Evolutionary conservation across 2,329 filamentous ascomycete species (phyloP), one percentile per base, ranked within the genome.

Genomic region (Clarireedia paspali): DNA sequence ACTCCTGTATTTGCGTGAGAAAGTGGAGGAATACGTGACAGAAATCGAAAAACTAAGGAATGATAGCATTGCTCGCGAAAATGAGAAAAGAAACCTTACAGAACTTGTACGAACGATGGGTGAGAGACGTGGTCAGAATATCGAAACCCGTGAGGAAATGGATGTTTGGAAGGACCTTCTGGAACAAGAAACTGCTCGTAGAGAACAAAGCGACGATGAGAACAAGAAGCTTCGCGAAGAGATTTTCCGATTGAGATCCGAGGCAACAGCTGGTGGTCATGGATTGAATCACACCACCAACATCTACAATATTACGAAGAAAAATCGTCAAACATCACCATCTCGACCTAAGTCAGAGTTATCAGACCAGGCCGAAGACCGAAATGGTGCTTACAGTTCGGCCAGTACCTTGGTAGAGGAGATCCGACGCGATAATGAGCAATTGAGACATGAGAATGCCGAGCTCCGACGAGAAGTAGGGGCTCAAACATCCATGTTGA

Each of bases 401-500:
- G 77, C 83, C 1, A 84, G 79, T 60, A 88, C 82, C 7, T 80
- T 91, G 1, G 80, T 89, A 10, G 88, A 94, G n/a, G 90, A 96
- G 59, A 73, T 90, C 6, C 78, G 81, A 9, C 75, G 77, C 4
- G 83, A 86, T 64, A 80, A 79, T 55, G 87, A 90, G 60, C 87
- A 95, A 63, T 75, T 97, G 27, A 86, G 89, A 51, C 90, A 92
- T 67, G 92, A 97, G 67, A 97, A 96, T 66, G 89, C 90, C 2
- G 92, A 96, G 69, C 73, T 99, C 34, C 84, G 92, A 53, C 87
- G 91, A 53, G 91, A 97, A 70, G 88, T 97, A 30, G 90, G 91
- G 59, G 94, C 94, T 2, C 94, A 99, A 70, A 95, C 91, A 0
- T 96, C 91, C 0, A 97, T 99, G 90, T 80, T 99, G 36, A 96